A percentile compares a stretch with the other conserved stretches of the same genome.
Evolutionary conservation across 371 early-diverging fungal genomes (phyloP).

Genomic region (Blakeslea trispora): DNA sequence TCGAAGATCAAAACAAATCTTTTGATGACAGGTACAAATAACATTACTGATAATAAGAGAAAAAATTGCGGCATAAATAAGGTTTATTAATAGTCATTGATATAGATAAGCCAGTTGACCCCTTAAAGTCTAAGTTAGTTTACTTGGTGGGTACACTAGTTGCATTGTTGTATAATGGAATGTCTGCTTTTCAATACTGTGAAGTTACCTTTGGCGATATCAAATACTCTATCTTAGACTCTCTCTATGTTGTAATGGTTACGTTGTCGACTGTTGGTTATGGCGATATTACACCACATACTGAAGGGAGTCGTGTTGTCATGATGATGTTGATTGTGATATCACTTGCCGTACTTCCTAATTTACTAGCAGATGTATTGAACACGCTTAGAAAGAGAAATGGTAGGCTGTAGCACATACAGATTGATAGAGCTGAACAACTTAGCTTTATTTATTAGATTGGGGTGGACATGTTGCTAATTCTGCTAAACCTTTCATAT

Average conservation of each 20-base stretch:
- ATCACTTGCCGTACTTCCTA: constrained; percentile 65
- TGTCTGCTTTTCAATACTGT: constrained; percentile 71
- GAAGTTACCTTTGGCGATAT: constrained; percentile 61
- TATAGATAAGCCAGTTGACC: constrained; percentile 51
- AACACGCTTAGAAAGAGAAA: constrained; percentile 58
- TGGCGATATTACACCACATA: constrained; percentile 72
- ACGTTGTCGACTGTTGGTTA: constrained; percentile 81
- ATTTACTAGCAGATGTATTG: constrained; percentile 55
- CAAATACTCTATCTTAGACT: constrained; percentile 56
- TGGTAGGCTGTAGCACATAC: constrained; percentile 26
- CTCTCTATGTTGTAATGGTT: constrained; percentile 63
- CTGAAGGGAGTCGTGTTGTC: constrained; percentile 61
- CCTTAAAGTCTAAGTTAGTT: constrained; percentile 61
- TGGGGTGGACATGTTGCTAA: constrained; percentile 51
- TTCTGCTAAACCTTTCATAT: constrained; percentile 56
- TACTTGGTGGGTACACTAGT: constrained; percentile 63
- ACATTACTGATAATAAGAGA: neutral
- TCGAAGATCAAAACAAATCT: constrained; percentile 60
- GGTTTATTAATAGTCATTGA: neutral
- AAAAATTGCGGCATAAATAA: too few relatives aligned
- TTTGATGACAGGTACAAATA: constrained; percentile 42
- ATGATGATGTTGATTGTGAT: constrained; percentile 72
- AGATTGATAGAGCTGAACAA: neutral
- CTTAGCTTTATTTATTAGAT: constrained; percentile 13
- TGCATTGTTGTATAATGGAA: constrained; percentile 67